phyloP scores from a whole-genome alignment of 2,329 filamentous ascomycete species.

The Monosporascus sp. region DNA sequence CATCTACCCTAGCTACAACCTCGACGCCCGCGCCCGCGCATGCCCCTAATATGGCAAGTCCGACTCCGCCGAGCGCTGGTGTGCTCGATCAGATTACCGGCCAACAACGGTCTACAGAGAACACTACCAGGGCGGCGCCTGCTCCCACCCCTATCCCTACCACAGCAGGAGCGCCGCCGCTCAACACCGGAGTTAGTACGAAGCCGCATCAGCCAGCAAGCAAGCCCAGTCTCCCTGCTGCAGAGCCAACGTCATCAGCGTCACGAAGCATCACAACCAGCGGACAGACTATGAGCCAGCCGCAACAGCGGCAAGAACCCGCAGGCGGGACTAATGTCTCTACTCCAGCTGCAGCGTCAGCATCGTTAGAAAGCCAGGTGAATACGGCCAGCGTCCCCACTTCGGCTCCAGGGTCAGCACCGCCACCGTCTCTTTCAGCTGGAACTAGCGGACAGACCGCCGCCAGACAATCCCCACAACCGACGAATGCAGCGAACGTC shows the following conservation, averaged over 20 bases:
- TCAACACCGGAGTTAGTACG: too few relatives aligned
- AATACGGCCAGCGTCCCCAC: background rate
- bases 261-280: background rate
- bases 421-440: background rate
- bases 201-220: too few relatives aligned
- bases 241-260: background rate
- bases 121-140: slow-evolving; percentile 4
- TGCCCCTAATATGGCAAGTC: slow-evolving; percentile 8
- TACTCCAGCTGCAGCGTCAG: background rate
- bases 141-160: background rate
- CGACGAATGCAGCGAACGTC: background rate
- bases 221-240: background rate
- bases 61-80: slow-evolving; percentile 19
- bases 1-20: background rate
- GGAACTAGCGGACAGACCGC: background rate
- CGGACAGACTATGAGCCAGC: background rate
- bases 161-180: background rate
- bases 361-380: background rate
- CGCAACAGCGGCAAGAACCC: background rate
- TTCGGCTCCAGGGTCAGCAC: background rate
- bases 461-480: background rate
- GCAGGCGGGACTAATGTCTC: background rate
- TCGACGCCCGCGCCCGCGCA: background rate
- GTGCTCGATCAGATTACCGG: slow-evolving; percentile 23
- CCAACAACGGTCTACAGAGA: slow-evolving; percentile 15